Conservation (phyloP, 257 asterid species). For the Solanum ahanhuiri region DNA sequence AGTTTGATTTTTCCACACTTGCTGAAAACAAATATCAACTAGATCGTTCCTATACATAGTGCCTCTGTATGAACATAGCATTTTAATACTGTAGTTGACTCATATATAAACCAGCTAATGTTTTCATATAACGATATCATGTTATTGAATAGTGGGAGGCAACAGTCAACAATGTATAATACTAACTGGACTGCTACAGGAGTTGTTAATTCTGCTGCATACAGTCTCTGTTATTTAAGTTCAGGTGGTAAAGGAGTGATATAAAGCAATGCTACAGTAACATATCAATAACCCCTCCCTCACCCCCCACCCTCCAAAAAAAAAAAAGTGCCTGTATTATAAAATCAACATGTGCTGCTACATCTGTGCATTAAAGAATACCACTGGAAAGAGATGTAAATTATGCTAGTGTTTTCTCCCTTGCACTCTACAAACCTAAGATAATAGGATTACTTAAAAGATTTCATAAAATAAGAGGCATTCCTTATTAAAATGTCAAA, state of each 20-base stretch:
- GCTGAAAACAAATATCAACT: neutral
- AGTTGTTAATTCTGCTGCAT: neutral
- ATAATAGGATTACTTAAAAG: no score
- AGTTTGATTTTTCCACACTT: neutral
- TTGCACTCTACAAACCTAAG: conserved; percentile 36
- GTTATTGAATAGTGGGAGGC: neutral
- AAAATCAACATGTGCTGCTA: conserved; percentile 93
- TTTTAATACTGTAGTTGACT: neutral
- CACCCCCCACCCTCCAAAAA: neutral
- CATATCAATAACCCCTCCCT: neutral
- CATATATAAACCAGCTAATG: neutral
- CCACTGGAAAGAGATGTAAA: conserved; percentile 76
- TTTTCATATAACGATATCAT: neutral
- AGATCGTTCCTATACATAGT: neutral
- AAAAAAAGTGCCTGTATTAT: conserved; percentile 52
- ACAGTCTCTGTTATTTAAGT: neutral
- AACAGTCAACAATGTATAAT: neutral
- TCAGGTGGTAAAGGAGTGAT: neutral
- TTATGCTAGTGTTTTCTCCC: conserved; percentile 78
- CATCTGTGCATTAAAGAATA: conserved; percentile 95
- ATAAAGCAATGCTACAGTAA: neutral
- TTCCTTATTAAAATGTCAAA: neutral
- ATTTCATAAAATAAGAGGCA: neutral
- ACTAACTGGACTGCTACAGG: neutral
- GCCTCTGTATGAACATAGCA: neutral